Conservation (phyloP, 768 basidiomycete species). For the Serendipita vermifera region DNA sequence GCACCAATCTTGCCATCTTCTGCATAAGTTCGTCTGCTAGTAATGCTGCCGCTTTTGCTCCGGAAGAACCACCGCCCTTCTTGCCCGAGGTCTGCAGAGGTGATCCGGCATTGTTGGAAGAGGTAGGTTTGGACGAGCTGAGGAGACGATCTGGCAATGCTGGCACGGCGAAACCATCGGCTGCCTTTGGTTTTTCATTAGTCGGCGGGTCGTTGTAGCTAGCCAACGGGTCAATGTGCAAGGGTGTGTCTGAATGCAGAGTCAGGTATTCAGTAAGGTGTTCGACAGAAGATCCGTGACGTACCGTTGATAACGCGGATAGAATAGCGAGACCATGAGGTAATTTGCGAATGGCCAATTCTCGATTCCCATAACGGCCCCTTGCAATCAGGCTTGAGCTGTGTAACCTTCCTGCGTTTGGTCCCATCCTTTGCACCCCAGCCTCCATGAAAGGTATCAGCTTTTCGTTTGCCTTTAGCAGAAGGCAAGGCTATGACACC, state of each 20-base stretch:
- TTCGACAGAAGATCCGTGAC: conserved; percentile 18
- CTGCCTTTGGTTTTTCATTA: not conserved
- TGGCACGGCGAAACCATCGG: conserved; percentile 18
- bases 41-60: conserved; percentile 33
- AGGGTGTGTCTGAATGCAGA: conserved; percentile 46
- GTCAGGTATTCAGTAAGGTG: conserved; percentile 6
- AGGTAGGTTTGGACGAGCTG: not conserved
- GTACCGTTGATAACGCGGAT: conserved; percentile 79
- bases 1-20: conserved; percentile 49
- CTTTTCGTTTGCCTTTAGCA: not conserved
- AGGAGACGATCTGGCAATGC: conserved; percentile 20
- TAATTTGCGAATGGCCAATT: conserved; percentile 54
- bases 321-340: conserved; percentile 57
- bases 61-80: conserved; percentile 10
- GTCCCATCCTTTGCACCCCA: conserved; percentile 37
- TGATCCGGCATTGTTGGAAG: conserved; percentile 11
- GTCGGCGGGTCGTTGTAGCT: conserved; percentile 25
- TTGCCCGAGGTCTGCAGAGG: conserved; percentile 12
- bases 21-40: conserved; percentile 31
- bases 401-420: conserved; percentile 64
- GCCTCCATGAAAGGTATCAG: conserved; percentile 35
- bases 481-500: conserved; percentile 8
- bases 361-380: conserved; percentile 70
- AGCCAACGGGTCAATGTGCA: conserved; percentile 65
- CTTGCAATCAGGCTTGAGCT: conserved; percentile 65